Percentiles rank a stretch among this genome's conserved stretches.
Conservation (phyloP, 164 flowering plant species). For the Nymphaea thermarum region DNA sequence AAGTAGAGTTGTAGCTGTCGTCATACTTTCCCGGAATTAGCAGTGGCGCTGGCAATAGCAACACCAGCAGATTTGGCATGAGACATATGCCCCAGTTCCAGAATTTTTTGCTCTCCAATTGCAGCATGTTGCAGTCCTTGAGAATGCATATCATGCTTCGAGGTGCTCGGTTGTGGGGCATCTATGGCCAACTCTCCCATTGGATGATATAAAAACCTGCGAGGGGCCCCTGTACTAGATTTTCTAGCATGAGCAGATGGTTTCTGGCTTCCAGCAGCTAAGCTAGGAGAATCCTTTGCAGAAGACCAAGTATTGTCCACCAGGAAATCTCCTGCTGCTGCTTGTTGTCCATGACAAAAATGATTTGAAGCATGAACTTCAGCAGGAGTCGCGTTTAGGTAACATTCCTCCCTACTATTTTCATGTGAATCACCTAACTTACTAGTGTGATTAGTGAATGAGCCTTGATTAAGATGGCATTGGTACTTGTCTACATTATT, state of each 20-base stretch:
- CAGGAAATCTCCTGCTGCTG: conserved; percentile 16
- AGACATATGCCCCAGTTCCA: conserved; percentile 7
- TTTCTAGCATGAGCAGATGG: not conserved
- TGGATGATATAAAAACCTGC: conserved; percentile 81
- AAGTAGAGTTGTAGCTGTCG: not conserved
- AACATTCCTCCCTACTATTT: conserved; percentile 15
- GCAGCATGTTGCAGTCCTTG: conserved; percentile 22
- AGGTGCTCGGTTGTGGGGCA: conserved; percentile 25
- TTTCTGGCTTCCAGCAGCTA: not conserved
- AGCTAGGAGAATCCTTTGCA: not conserved
- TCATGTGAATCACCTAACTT: conserved; percentile 19
- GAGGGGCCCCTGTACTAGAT: conserved; percentile 4
- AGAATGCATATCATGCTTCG: conserved; percentile 19
- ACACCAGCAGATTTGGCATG: too few relatives aligned
- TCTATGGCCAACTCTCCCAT: conserved; percentile 69
- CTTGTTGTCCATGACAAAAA: conserved; percentile 4
- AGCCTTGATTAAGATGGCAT: too few relatives aligned
- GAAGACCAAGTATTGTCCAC: conserved; percentile 23
- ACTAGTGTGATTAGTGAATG: conserved; percentile 11
- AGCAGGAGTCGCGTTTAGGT: conserved; percentile 21
- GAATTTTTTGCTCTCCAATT: conserved; percentile 20
- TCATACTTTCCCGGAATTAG: not conserved
- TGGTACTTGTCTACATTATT: too few relatives aligned
- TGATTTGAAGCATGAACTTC: conserved; percentile 20
- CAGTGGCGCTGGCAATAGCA: not conserved